Base-by-base conservation (phyloP, 495 filamentous ascomycete species). In the Aspergillus leporis region DNA sequence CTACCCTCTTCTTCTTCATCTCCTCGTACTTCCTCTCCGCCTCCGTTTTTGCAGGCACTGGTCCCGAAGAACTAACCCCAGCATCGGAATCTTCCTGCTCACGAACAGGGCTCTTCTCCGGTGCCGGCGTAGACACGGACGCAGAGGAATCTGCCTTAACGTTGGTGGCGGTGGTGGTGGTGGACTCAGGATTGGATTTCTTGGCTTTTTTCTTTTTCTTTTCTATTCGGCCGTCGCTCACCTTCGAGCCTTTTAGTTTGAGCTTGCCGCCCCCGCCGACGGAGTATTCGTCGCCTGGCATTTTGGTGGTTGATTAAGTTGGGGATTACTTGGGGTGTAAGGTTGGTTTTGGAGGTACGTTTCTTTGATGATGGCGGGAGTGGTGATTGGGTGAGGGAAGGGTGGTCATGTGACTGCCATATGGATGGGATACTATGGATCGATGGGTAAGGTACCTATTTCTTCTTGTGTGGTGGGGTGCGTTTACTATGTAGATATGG, bases 11-110 rank as follows among this genome's bases (percentile, higher is more conserved):
- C 64, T 85, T 79, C 69, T 87, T 83, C 63, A 82, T 75, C 76
- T 98, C 93, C 61, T 93, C 88, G 68, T 93, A 83, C 38, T 85
- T 81, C 64, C 80, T 77, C 76, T 98, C 93, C 25, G 92, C 85
- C 65, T 96, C 93, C 0, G 94, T 98, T 80, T 97, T 98, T 50
- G 65, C 59, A 18, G 41, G 30, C 52, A 65, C 59, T 14, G 32
- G 30, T 28, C 21, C 28, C n/a, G 1, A n/a, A 34, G 25, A 25
- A 16, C 23, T 43, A 18, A 19, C 34, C 47, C 28, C 41, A 18
- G 41, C 19, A 23, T 22, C 32, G 10, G 38, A 41, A 16, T 2
- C 43, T n/a, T 16, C 40, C 28, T 21, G 52, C 13, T 16, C 14
- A 16, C 14, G 5, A 12, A n/a, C 14, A n/a, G 38, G 32, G 28